Evolutionary conservation across 2,329 filamentous ascomycete genomes (phyloP).

Genomic region (Cercospora citrullina): DNA sequence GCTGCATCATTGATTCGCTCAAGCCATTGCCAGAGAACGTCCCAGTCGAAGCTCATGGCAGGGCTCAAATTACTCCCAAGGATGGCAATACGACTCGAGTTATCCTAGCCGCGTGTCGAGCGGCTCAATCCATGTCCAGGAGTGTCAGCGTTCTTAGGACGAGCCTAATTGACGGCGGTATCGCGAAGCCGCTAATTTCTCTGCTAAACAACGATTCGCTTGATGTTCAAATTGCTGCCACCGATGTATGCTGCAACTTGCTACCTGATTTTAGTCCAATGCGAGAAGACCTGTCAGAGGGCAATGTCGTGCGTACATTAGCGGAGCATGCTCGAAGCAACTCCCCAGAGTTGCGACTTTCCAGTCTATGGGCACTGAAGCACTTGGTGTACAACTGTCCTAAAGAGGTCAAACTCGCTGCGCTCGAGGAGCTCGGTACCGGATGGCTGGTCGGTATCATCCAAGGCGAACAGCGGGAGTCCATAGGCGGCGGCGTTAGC

Average conservation of each 20-base stretch:
- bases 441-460: slow-evolving; percentile 81
- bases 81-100: slow-evolving; percentile 79
- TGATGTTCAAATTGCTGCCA: slow-evolving; percentile 82
- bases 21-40: slow-evolving; percentile 53
- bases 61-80: slow-evolving; percentile 44
- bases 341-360: slow-evolving; percentile 75
- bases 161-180: slow-evolving; percentile 79
- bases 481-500: slow-evolving; percentile 50
- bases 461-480: slow-evolving; percentile 53
- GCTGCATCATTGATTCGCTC: slow-evolving; percentile 81
- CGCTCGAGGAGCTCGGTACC: slow-evolving; percentile 73
- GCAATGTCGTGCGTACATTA: slow-evolving; percentile 72
- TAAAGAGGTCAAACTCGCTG: slow-evolving; percentile 71
- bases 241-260: slow-evolving; percentile 80
- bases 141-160: slow-evolving; percentile 84
- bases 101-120: slow-evolving; percentile 80
- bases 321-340: slow-evolving; percentile 82
- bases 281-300: slow-evolving; percentile 74
- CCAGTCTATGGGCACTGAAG: slow-evolving; percentile 91
- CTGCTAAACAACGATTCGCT: slow-evolving; percentile 73
- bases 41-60: slow-evolving; percentile 30
- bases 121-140: slow-evolving; percentile 76
- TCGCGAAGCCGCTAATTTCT: slow-evolving; percentile 73
- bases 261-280: slow-evolving; percentile 88
- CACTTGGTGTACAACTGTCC: slow-evolving; percentile 76